These are phyloP conservation scores for Talaromyces sp. DNA, from an alignment of 2,329 filamentous ascomycete genomes.

Conservation along the genomic window DNA sequence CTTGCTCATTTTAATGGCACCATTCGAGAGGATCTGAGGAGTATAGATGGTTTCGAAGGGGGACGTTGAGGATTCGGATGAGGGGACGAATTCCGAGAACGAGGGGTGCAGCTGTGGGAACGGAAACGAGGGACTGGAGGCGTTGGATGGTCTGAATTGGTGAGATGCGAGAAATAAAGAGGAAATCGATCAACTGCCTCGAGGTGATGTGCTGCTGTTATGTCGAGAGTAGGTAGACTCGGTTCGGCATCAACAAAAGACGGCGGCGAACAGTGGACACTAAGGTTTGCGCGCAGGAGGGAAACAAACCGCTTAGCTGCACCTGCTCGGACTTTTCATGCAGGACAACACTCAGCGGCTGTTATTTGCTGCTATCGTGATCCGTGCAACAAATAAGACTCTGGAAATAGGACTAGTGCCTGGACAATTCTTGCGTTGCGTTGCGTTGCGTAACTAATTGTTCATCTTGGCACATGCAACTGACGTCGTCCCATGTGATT, in stretches of 20 bases:
- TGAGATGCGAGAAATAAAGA: not conserved
- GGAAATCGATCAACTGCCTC: not conserved
- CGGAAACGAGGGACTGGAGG: not conserved
- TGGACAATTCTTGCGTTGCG: not conserved
- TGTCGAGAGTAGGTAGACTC: not conserved
- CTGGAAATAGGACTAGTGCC: not conserved
- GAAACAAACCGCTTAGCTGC: not conserved
- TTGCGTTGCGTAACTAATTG: not conserved
- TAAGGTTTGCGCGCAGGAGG: not conserved
- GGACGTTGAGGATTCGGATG: not conserved
- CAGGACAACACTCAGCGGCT: not conserved
- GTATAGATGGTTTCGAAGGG: not conserved
- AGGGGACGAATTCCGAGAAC: not conserved
- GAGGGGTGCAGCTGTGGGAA: not conserved
- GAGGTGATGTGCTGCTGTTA: not conserved
- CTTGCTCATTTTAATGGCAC: constrained; percentile 24
- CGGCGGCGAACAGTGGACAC: not conserved
- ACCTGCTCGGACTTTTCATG: not conserved
- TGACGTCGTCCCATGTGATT: constrained; percentile 3
- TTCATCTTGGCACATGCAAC: not conserved
- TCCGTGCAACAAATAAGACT: not conserved
- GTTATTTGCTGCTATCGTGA: not conserved
- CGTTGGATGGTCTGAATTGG: not conserved
- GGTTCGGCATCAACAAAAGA: not conserved
- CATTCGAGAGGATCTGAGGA: not conserved